phyloP scores from a whole-genome alignment of 177 flowering plant genomes.

The Vitis hybrid region DNA sequence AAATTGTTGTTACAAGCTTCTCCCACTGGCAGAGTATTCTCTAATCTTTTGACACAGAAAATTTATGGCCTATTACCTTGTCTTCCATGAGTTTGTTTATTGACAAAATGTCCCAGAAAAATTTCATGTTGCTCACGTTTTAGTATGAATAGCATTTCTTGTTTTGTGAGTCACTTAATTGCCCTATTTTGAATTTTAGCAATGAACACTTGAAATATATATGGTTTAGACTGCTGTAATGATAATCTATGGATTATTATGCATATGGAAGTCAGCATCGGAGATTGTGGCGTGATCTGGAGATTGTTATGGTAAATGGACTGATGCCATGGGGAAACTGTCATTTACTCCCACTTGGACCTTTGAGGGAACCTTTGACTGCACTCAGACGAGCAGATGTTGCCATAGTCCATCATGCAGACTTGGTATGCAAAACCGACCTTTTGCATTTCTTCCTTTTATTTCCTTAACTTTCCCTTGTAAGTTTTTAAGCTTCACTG shows the following conservation, averaged over 20 bases:
- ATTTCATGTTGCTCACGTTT: not conserved
- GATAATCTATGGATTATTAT: not conserved
- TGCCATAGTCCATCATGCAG: slow-evolving; percentile 80
- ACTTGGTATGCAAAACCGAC: slow-evolving; percentile 53
- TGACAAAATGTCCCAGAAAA: not conserved
- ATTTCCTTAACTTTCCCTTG: not conserved
- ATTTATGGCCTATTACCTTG: no score
- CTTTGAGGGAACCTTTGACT: slow-evolving; percentile 78
- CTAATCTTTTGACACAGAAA: no score
- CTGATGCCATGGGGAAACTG: slow-evolving; percentile 76
- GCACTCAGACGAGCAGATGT: slow-evolving; percentile 72
- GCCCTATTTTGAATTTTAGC: not conserved
- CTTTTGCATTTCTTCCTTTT: not conserved
- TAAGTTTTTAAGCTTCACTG: not conserved
- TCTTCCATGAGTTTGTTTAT: not conserved
- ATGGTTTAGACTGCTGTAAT: not conserved
- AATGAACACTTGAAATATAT: not conserved
- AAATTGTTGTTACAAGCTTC: no score
- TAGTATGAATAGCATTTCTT: not conserved
- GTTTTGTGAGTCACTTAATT: not conserved
- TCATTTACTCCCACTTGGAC: slow-evolving; percentile 71
- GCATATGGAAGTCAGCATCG: slow-evolving; percentile 56
- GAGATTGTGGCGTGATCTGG: slow-evolving; percentile 69
- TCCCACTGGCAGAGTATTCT: no score
- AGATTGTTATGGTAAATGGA: slow-evolving; percentile 89